Percentiles rank a stretch among this genome's conserved stretches.
Conservation (phyloP, 139 green algal genomes). For the Chlamydomonas sphaeroides region DNA sequence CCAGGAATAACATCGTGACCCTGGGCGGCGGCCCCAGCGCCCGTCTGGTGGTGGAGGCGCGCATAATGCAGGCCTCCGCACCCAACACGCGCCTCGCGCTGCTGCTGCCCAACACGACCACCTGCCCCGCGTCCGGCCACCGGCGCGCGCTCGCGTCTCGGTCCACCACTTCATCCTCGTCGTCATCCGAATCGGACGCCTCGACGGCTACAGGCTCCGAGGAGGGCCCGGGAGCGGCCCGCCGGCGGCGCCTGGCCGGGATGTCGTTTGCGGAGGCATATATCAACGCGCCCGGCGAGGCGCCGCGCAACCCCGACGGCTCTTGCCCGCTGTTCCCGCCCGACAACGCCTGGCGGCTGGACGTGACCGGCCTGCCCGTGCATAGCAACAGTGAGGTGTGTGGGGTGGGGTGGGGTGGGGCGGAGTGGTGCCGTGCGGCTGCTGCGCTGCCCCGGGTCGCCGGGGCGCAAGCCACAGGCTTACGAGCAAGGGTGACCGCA, state of each 20-base stretch:
- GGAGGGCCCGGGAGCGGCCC: neutral
- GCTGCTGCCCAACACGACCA: no score
- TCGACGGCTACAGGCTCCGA: no score
- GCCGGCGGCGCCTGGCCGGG: neutral
- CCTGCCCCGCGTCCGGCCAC: no score
- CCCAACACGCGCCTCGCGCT: no score
- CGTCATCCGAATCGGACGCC: no score
- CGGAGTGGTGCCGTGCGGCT: no score
- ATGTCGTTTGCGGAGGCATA: slow-evolving; percentile 1
- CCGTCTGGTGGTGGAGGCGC: slow-evolving; percentile 14
- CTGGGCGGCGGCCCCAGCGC: neutral
- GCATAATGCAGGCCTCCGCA: slow-evolving; percentile 23
- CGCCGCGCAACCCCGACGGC: slow-evolving; percentile 43
- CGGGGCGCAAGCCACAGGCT: no score
- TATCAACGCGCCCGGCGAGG: slow-evolving; percentile 11
- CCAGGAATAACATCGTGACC: slow-evolving; percentile 35
- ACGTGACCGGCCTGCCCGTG: slow-evolving; percentile 33
- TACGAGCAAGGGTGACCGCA: no score
- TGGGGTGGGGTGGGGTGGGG: no score
- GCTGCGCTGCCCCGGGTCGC: no score
- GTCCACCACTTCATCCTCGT: no score
- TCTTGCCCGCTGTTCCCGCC: slow-evolving; percentile 34
- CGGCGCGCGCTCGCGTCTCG: no score
- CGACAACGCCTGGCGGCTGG: slow-evolving; percentile 28
- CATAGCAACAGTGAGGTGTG: slow-evolving; percentile 33